Evolutionary conservation across 371 early-diverging fungal genomes (phyloP).

Genomic region (Actinomucor elegans): DNA sequence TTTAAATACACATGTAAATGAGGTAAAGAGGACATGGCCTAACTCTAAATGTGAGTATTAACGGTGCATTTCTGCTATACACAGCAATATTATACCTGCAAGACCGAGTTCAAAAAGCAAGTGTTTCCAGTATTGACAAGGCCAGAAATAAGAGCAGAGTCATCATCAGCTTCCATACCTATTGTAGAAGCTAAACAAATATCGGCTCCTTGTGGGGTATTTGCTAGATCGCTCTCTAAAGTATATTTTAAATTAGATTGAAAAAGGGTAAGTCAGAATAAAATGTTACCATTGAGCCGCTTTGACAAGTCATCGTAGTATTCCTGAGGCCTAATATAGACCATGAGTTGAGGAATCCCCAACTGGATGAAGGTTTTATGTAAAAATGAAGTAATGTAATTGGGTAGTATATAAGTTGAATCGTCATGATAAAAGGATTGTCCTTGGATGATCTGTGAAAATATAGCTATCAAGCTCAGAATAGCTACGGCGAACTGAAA

Average conservation of each 20-base stretch:
- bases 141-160: conserved; percentile 46
- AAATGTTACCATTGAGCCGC: conserved; percentile 14
- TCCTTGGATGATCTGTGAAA: conserved; percentile 16
- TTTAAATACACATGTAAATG: conserved; percentile 36
- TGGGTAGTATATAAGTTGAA: conserved; percentile 10
- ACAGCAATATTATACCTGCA: too few relatives aligned
- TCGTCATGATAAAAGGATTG: conserved; percentile 12
- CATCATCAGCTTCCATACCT: conserved; percentile 4
- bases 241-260: neutral
- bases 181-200: conserved; percentile 17
- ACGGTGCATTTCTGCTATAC: neutral
- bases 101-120: conserved; percentile 87
- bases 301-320: conserved; percentile 21
- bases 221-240: conserved; percentile 18
- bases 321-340: conserved; percentile 22
- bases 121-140: conserved; percentile 87
- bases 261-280: neutral
- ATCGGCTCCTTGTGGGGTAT: conserved; percentile 4
- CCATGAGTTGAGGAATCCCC: conserved; percentile 14
- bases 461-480: conserved; percentile 16
- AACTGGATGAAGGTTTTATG: conserved; percentile 3
- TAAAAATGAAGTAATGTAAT: conserved; percentile 8
- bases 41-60: neutral
- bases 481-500: conserved; percentile 13
- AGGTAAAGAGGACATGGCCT: conserved; percentile 45